Evolutionary conservation across 768 basidiomycete genomes (phyloP), one percentile per base, ranked within the genome.

Genomic region (Stropharia rugosoannulata): DNA sequence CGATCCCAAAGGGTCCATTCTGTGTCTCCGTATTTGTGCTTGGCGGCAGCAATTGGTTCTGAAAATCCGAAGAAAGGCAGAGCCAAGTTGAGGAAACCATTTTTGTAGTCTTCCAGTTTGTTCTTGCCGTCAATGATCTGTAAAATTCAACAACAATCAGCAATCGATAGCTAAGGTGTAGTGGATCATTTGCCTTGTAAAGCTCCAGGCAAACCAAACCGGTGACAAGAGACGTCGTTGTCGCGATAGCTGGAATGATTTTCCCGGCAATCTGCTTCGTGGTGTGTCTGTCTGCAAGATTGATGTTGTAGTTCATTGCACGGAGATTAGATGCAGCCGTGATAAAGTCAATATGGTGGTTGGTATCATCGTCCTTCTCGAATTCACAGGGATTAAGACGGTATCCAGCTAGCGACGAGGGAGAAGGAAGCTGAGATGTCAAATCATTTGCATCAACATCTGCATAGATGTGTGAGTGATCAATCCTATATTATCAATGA

Each of bases 1-100:
- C 96, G 87, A 73, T 98, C 95, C 96, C 96, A 98, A 39, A 99
- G 80, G 4, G 97, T 98, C 96, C 96, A 99, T 60, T 96, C 93
- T 1, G 83, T 90, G 42, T 78, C 70, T 52, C 87, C 86, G 69
- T 94, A 98, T 81, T 95, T 96, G 60, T 85, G 79, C 78, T 96
- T 98, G 59, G 82, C 65, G 16, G 95, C 93, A 3, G 86, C 87
- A 59, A 98, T 92, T 10, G 97, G 97, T 66, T 99, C 97, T 2
- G 95, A 98, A 80, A 98, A 99, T 25, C 93, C 97, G 67, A 98
- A 98, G 87, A 98, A 98, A 1, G 97, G 97, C 51, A 99, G 74
- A 3, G 97, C 97, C 51, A 99, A 81, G 72, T 99, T 99, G 65
- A 98, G 84, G 71, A 99, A 99, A 38, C 95, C 96, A 65, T 99